These are phyloP conservation scores for Reutealis trisperma DNA, from an alignment of 345 rosid genomes.

Conservation along the genomic window DNA sequence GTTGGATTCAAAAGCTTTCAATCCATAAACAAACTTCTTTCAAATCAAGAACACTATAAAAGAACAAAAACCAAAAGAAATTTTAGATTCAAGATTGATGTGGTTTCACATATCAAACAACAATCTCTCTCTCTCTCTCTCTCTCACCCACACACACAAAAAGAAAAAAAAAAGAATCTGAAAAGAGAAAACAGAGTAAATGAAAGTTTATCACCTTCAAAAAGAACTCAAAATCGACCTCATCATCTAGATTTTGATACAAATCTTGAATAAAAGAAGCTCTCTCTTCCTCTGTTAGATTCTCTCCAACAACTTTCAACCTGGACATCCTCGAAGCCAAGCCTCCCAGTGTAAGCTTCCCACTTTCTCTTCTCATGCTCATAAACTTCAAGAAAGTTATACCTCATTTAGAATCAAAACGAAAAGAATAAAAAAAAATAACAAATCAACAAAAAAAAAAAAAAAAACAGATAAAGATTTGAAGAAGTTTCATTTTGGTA, in stretches of 20 bases:
- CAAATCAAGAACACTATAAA: not conserved
- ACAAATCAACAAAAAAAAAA: not conserved
- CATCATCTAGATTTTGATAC: conserved; percentile 64
- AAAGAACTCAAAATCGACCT: conserved; percentile 94
- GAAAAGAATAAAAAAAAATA: not conserved
- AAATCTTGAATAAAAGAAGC: conserved; percentile 61
- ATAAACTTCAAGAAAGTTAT: conserved; percentile 45
- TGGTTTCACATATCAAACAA: not conserved
- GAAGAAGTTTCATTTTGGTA: not conserved
- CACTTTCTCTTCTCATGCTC: conserved; percentile 92
- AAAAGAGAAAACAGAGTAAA: not conserved
- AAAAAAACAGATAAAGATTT: not conserved
- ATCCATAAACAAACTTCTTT: not conserved
- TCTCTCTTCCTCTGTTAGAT: conserved; percentile 70
- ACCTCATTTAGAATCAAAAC: not conserved
- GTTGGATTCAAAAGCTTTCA: not conserved
- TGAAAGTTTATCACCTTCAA: conserved; percentile 51
- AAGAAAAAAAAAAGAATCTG: not conserved
- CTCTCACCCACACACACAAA: not conserved
- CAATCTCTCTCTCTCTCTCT: not conserved
- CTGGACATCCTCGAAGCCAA: conserved; percentile 86
- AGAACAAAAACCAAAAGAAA: not conserved
- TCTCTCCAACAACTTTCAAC: conserved; percentile 81
- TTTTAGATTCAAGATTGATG: not conserved
- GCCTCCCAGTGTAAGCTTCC: conserved; percentile 78